Conservation (phyloP, 2,329 filamentous ascomycete species). For the Monosporascus sp. region DNA sequence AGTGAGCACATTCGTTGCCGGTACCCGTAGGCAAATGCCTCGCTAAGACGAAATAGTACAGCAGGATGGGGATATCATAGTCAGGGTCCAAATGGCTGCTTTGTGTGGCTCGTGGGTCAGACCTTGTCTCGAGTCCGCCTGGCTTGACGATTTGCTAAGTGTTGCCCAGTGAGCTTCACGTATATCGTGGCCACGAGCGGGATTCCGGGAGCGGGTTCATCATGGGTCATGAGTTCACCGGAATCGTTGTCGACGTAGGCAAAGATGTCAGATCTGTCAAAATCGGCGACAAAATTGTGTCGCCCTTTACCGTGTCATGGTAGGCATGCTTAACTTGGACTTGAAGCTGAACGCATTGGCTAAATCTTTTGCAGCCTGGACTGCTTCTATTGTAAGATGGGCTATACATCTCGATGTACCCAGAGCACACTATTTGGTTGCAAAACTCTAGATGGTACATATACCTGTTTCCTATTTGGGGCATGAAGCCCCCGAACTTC, state of each 20-base stretch:
- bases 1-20: slow-evolving; percentile 30
- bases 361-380: slow-evolving; percentile 43
- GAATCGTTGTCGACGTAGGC: slow-evolving; percentile 64
- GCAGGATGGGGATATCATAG: slow-evolving; percentile 68
- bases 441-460: slow-evolving; percentile 56
- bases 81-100: slow-evolving; percentile 78
- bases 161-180: slow-evolving; percentile 67
- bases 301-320: slow-evolving; percentile 80
- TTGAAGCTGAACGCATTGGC: not conserved
- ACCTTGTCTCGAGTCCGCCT: not conserved
- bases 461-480: not conserved
- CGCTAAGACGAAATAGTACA: slow-evolving; percentile 44
- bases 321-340: slow-evolving; percentile 31
- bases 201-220: slow-evolving; percentile 54
- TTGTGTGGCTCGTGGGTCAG: slow-evolving; percentile 75
- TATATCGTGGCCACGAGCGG: slow-evolving; percentile 76
- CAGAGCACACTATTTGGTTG: slow-evolving; percentile 68
- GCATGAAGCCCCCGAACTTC: too few relatives aligned
- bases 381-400: slow-evolving; percentile 81
- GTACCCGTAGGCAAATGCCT: not conserved
- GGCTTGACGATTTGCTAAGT: slow-evolving; percentile 2
- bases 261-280: slow-evolving; percentile 61
- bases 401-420: slow-evolving; percentile 71
- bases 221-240: slow-evolving; percentile 85
- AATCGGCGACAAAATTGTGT: slow-evolving; percentile 73